Base-by-base conservation (phyloP, 305 asterid genomes). In the Rubia balearica region DNA sequence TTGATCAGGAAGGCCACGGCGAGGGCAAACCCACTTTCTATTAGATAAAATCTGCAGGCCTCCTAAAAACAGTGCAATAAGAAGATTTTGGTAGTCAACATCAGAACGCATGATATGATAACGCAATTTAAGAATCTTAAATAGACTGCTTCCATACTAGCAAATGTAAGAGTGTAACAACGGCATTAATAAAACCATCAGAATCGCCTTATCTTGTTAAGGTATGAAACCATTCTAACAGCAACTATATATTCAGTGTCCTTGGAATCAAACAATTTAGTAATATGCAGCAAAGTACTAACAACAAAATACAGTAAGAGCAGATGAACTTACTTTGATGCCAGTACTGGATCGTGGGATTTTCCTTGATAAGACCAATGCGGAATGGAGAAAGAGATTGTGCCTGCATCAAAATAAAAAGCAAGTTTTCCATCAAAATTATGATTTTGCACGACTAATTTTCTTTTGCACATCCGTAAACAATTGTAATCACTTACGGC, bases 361-460 rank as follows among this genome's bases (percentile, higher is more conserved):
- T 85, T 91, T 95, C 83, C 99, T 82, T 1, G 99, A 95, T 69
- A 95, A 91, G 77, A 95, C 99, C 71, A 95, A 72, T 9, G 99
- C 99, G 6, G 99, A 95, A 77, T 95, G 99, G 75, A 95, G 97
- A 81, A 95, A 95, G 73, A 95, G 96, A 82, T 95, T 90, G 85
- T 95, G 98, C 80, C 98, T 94, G 82, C 74, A 83, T 61, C 19
- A 70, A 65, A 65, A 71, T 36, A 33, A 12, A 36, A 73, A 46
- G 62, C 21, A 71, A 57, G 36, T 24, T 73, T 76, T 70, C 73
- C 56, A 40, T 61, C 10, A 59, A 49, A 33, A 49, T 8, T 30
- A 10, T 40, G 42, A 22, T 19, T 2, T 12, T 17, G 10, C 8
- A 14, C 14, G 8, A 4, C 19, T 7, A 64, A 0, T 55, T 63